Evolutionary conservation across 73 alveolate genomes (phyloP), one percentile per base, ranked within the genome.

Genomic region (Stentor roeselii): DNA sequence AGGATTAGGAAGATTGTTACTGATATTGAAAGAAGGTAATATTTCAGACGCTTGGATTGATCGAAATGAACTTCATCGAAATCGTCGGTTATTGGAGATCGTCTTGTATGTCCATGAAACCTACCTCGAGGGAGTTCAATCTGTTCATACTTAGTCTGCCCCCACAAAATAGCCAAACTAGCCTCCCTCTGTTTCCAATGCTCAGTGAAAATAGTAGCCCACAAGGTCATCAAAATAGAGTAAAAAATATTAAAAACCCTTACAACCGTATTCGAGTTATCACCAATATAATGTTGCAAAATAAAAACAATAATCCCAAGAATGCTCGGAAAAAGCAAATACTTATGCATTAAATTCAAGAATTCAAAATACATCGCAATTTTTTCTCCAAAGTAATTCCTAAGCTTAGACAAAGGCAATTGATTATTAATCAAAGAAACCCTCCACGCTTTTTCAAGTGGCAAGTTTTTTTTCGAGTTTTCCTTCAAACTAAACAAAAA

Each of bases 191-290:
- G 59, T 59, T 90, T 90, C 96, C 96, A 90, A 42, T 59, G 42
- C 74, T 90, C 96, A 36, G 76, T 83, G 61, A 90, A 90, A 27
- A 86, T 67, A 4, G 90, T 75, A 36, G 86, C 42, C 96, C 96
- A 90, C 39, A 90, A 36, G 35, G 85, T 60, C 30, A 84, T 88
- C 39, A 59, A 21, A 30, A 87, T 39, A 31, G 84, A 85, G 74
- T 60, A 87, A 11, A 30, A 76, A 58, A 27, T 75, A 59, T 60
- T 75, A 80, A 40, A 76, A 85, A 38, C 82, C 78, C 21, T 61
- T 42, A 39, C 60, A 61, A 30, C 36, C 1, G 42, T 35, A 36
- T 86, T 82, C n/a, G 86, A 74, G 15, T 6, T 6, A 75, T 39
- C 0, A 78, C 50, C 34, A 84, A 80, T 1, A 80, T 83, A 31